Base-by-base conservation (phyloP, 345 rosid species). In the Eucalyptus urophylla region DNA sequence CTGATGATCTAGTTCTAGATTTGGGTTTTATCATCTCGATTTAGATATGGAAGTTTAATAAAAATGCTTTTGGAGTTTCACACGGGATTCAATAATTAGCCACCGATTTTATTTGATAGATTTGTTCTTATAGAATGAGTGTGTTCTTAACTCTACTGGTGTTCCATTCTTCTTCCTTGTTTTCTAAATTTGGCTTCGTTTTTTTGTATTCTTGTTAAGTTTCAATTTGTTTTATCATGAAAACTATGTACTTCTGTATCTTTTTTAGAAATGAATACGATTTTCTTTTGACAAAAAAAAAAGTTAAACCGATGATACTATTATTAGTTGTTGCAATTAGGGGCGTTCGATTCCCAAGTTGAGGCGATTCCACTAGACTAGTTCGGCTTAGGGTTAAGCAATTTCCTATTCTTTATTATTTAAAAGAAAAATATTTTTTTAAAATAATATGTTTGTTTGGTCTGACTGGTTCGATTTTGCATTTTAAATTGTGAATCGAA, bases 401-500 rank as follows among this genome's bases (percentile, higher is more conserved):
- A 60, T 27, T 60, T 60, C 67, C 13, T 1, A 25, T 58, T 25
- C 29, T 22, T 60, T 60, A 60, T 27, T 60, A 4, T 60, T 27
- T 60, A 27, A 60, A 27, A 11, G 7, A 60, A 27, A 27, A 60
- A 1, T 0, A 6, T 11, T 1, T 0, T 11, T 12, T 5, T 25
- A 6, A 27, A 60, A 60, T 0, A 12, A 60, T 25, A 1, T 12
- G 1, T 53, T 1, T 53, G 10, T 53, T 53, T 6, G 67, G 8
- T 60, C 7, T 1, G 0, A 3, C 2, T 1, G 0, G 0, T 60
- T 60, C 1, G 1, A 13, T 60, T 60, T 29, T 24, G 8, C 8
- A 60, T 13, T 6, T 60, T 4, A 6, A 60, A 60, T 12, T 1
- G 2, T 25, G 67, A 60, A 60, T 5, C 0, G 0, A 0, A 60